These are phyloP conservation scores for Jaltomata sinuosa DNA, from an alignment of 257 asterid species.

Conservation along the genomic window DNA sequence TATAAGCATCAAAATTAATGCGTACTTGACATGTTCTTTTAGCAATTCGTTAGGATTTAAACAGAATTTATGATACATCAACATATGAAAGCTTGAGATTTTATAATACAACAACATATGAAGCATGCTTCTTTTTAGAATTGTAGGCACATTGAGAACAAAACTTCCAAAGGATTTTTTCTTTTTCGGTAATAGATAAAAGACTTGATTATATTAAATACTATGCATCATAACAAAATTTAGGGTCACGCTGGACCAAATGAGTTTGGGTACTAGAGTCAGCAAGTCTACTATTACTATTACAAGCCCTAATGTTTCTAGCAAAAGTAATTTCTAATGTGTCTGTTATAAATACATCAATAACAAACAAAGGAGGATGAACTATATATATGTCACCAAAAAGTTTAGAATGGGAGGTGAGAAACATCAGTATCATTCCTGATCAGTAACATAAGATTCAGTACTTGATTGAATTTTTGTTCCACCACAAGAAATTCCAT, in stretches of 20 bases:
- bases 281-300: no score
- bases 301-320: not conserved
- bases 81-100: not conserved
- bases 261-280: not conserved
- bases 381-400: not conserved
- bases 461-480: not conserved
- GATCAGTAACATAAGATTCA: not conserved
- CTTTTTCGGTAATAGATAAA: no score
- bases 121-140: not conserved
- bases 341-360: not conserved
- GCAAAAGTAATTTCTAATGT: not conserved
- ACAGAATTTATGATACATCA: not conserved
- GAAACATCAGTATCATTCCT: not conserved
- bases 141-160: not conserved
- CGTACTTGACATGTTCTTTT: not conserved
- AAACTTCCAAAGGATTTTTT: not conserved
- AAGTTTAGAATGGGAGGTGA: not conserved
- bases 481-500: not conserved
- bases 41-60: not conserved
- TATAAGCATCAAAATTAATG: not conserved
- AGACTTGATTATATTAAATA: no score
- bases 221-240: not conserved
- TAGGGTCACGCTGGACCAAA: not conserved
- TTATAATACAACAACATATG: not conserved
- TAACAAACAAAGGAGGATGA: not conserved